A percentile compares a stretch with the other conserved stretches of the same genome.
These are phyloP conservation scores for Gossypium anomalum DNA, from an alignment of 345 rosid genomes.

Conservation along the genomic window DNA sequence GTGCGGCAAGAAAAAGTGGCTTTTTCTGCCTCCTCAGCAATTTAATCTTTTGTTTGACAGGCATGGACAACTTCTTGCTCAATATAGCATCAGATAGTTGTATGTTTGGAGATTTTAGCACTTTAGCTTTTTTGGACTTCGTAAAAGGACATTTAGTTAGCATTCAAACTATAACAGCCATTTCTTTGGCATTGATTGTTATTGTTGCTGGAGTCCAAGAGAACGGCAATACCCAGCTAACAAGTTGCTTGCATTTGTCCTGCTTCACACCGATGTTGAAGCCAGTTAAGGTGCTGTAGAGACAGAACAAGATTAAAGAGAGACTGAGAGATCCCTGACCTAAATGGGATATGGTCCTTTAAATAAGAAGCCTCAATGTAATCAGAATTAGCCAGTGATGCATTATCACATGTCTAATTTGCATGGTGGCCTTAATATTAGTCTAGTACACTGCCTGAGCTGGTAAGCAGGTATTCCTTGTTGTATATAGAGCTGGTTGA, in stretches of 20 bases:
- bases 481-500: not conserved
- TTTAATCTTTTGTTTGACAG: slow-evolving; percentile 73
- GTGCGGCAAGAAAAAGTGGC: slow-evolving; percentile 85
- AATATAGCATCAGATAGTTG: not conserved
- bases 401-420: not conserved
- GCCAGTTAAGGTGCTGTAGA: not conserved
- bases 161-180: not conserved
- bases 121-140: slow-evolving; percentile 6
- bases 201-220: not conserved
- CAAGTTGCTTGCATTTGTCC: not conserved
- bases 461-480: not conserved
- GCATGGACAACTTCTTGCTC: slow-evolving; percentile 28
- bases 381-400: not conserved
- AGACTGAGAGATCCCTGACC: not conserved
- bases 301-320: not conserved
- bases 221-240: not conserved
- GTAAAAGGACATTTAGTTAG: not conserved
- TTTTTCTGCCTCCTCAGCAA: slow-evolving; percentile 69
- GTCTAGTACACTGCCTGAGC: not conserved
- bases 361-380: not conserved
- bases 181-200: not conserved
- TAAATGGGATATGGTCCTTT: not conserved
- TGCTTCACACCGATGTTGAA: not conserved
- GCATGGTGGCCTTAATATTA: not conserved
- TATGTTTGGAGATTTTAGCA: not conserved